Evolutionary conservation across 208 protist genomes (phyloP).

Genomic region (Leishmania turanica): DNA sequence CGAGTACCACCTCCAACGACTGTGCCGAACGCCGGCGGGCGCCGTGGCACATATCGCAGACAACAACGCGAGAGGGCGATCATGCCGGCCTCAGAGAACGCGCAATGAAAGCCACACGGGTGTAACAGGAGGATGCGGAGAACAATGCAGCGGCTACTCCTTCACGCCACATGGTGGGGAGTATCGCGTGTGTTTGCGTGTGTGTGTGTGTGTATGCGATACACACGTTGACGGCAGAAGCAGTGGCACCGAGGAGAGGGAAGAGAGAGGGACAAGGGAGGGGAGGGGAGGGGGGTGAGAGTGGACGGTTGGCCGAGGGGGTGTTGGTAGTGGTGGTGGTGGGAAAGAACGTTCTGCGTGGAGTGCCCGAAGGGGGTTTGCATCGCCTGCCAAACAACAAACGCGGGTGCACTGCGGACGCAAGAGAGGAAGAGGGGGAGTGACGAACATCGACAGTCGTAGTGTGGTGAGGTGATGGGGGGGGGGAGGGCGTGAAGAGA

Average conservation of each 20-base stretch:
- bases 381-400: no score
- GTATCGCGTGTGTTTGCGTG: not conserved
- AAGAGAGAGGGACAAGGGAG: not conserved
- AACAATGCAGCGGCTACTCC: not conserved
- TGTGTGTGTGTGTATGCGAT: not conserved
- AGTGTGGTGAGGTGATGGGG: not conserved
- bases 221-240: not conserved
- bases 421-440: conserved; percentile 1
- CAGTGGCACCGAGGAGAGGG: not conserved
- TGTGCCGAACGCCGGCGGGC: not conserved
- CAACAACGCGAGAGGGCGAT: conserved; percentile 7
- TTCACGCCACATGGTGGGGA: not conserved
- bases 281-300: not conserved
- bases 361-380: no score
- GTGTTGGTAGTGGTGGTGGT: not conserved
- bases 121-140: not conserved
- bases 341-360: no score
- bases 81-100: not conserved
- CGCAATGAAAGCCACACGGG: not conserved
- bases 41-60: conserved; percentile 7
- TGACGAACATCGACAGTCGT: not conserved
- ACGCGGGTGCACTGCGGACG: not conserved
- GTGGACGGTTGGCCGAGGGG: not conserved
- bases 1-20: not conserved
- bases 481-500: conserved; percentile 10